Percentiles rank a stretch among this genome's conserved stretches.
Conservation (phyloP, 2,329 filamentous ascomycete species). For the Camillea tinctor region DNA sequence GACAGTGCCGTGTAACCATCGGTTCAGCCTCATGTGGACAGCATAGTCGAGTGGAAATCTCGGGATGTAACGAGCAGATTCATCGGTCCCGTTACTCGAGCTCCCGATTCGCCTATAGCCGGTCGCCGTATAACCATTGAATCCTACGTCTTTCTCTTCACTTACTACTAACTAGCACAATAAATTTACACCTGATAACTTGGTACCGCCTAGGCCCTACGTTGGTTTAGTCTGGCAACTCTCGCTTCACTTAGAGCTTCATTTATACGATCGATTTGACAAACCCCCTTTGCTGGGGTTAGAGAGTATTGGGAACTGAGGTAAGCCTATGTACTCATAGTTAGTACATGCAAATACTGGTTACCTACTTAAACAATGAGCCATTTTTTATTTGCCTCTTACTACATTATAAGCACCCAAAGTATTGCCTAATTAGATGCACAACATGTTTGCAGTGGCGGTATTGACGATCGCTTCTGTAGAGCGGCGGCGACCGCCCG, state of each 20-base stretch:
- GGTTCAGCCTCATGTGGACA: background rate
- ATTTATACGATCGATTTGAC: no score
- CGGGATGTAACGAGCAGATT: background rate
- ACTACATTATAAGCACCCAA: background rate
- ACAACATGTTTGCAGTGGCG: background rate
- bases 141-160: no score
- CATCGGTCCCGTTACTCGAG: background rate
- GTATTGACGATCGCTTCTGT: background rate
- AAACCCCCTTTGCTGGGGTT: no score
- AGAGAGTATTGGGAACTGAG: no score
- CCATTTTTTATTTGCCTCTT: background rate
- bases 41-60: background rate
- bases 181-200: no score
- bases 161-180: no score
- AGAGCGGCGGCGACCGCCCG: background rate
- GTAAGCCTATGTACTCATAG: no score
- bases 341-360: background rate
- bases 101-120: background rate
- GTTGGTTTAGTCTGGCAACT: no score
- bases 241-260: no score
- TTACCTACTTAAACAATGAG: background rate
- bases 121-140: no score
- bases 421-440: background rate
- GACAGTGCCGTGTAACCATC: background rate
- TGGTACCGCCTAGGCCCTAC: no score